Evolutionary conservation across 108 stramenopile species (phyloP), one percentile per base, ranked within the genome.

Genomic region (Discostella stelligeroides): DNA sequence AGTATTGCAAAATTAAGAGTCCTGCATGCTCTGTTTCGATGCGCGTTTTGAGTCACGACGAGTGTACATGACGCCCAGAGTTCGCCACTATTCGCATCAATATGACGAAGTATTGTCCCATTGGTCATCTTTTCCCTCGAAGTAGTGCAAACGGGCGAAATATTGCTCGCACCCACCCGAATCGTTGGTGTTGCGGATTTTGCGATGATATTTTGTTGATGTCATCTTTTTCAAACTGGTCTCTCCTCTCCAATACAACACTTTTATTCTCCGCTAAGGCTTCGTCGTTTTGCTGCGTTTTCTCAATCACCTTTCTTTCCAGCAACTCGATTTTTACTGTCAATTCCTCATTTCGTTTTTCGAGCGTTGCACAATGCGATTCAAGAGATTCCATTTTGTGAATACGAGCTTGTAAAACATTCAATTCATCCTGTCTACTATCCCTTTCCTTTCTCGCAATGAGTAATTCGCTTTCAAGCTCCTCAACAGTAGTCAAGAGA

Each of bases 391-490:
- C 12, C 23, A 25, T 41, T 25, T 58, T 20, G 27, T 24, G 12
- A 7, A 70, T 49, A 37, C 15, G 24, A 25, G 30, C 47, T 34
- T 49, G 45, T 13, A 50, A 24, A 14, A 40, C 47, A 38, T 37
- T 34, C 13, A 70, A 25, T 25, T 24, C 20, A 30, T 39, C 57
- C 46, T 39, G 17, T 15, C 43, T 40, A 18, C 34, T 39, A 10
- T 41, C 38, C 49, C 39, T 60, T 38, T 70, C 47, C 30, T 50
- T 21, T 39, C 23, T 40, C 7, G 60, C 37, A 28, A 23, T 3
- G 29, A 37, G 27, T 46, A 76, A 63, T 53, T 76, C 75, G 41
- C 61, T 48, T 56, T 76, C 68, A 51, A 76, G 41, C 62, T 68
- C 75, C 28, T 76, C 68, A 37, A 76, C 57, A 34, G n/a, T 76